phyloP scores from a whole-genome alignment of 2,329 filamentous ascomycete species.

The Pyrenochaeta sp. region DNA sequence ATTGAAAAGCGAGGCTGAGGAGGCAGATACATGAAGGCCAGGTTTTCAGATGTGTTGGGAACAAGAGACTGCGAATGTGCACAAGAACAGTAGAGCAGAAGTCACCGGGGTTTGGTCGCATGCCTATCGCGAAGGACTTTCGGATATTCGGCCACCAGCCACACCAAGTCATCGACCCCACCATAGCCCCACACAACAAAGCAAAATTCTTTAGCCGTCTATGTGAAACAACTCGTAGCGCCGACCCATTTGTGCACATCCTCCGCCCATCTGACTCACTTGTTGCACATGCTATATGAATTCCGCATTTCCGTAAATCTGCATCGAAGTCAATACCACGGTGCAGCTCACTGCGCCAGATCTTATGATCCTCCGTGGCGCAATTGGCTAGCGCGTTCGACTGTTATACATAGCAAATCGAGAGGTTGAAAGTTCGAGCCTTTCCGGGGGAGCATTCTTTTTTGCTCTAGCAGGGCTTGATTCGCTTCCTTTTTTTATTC shows the following conservation, averaged over 20 bases:
- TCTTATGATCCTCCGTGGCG: conserved; percentile 53
- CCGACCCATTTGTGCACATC: not conserved
- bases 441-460: conserved; percentile 34
- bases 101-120: no score
- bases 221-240: not conserved
- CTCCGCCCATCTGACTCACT: not conserved
- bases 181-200: not conserved
- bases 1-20: conserved; percentile 32
- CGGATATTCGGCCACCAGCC: not conserved
- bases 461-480: conserved; percentile 3
- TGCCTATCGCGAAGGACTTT: not conserved
- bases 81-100: no score
- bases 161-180: not conserved
- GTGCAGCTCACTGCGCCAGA: conserved; percentile 13
- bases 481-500: not conserved
- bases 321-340: conserved; percentile 18
- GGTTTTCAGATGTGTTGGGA: no score
- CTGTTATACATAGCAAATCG: conserved; percentile 56
- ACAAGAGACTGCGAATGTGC: no score
- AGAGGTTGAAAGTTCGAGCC: conserved; percentile 40
- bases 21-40: not conserved
- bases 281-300: not conserved
- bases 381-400: conserved; percentile 68
- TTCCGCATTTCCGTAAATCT: not conserved
- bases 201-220: not conserved